Percentiles rank a stretch among this genome's conserved stretches.
phyloP scores from a whole-genome alignment of 2,329 filamentous ascomycete species.

The Huntiella savannae region DNA sequence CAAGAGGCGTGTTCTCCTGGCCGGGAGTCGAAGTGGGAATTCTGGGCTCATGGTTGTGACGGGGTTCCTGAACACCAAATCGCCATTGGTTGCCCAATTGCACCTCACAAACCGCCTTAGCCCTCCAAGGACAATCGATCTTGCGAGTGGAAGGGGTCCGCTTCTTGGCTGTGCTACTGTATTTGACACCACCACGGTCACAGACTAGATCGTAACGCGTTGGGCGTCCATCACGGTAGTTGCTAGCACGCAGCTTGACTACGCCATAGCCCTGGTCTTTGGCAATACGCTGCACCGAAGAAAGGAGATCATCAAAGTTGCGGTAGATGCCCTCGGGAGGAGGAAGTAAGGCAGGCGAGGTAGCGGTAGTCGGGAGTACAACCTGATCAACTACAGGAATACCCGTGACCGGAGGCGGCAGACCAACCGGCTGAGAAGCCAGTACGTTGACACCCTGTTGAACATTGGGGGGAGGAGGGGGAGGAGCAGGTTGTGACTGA shows the following conservation, averaged over 20 bases:
- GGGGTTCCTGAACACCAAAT: conserved; percentile 40
- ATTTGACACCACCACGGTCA: conserved; percentile 44
- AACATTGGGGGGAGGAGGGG: conserved; percentile 3
- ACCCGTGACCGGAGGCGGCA: conserved; percentile 10
- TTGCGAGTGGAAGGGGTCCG: conserved; percentile 44
- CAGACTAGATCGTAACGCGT: conserved; percentile 44
- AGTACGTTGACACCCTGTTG: neutral
- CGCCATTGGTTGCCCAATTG: conserved; percentile 44
- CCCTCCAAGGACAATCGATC: conserved; percentile 43
- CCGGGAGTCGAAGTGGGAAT: conserved; percentile 33
- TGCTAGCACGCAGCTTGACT: conserved; percentile 42
- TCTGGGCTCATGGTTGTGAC: conserved; percentile 43
- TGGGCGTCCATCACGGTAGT: conserved; percentile 43
- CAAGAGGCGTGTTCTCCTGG: conserved; percentile 37
- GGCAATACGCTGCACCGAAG: conserved; percentile 37
- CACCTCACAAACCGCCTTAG: conserved; percentile 44
- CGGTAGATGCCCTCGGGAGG: conserved; percentile 42
- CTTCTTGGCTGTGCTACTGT: conserved; percentile 46
- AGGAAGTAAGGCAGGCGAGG: conserved; percentile 29
- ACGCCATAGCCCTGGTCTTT: conserved; percentile 45
- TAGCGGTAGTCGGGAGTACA: conserved; percentile 26
- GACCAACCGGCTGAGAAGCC: conserved; percentile 1
- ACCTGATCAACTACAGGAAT: conserved; percentile 18
- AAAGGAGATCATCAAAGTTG: conserved; percentile 38
- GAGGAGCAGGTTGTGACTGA: conserved; percentile 6